These are phyloP conservation scores for Thermomucor indicae-seudaticae DNA, from an alignment of 371 early-diverging fungal species.

Conservation along the genomic window DNA sequence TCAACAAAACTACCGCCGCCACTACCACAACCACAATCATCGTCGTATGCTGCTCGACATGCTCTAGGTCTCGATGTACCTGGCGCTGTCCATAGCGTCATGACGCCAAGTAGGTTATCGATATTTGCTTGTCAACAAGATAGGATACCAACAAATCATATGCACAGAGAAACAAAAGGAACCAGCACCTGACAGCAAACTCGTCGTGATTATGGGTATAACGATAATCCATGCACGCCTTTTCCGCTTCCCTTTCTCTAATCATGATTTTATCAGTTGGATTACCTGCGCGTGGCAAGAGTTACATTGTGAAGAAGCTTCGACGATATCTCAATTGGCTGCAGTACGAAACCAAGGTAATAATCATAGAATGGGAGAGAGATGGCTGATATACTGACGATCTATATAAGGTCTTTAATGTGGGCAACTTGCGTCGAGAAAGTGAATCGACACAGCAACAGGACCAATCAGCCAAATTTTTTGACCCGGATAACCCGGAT, in stretches of 20 bases:
- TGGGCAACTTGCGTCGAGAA: conserved; percentile 78
- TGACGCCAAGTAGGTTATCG: conserved; percentile 14
- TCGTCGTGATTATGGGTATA: conserved; percentile 67
- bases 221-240: neutral
- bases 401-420: conserved; percentile 69
- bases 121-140: neutral
- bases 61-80: conserved; percentile 25
- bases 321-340: conserved; percentile 72
- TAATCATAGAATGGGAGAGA: neutral
- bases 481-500: conserved; percentile 74
- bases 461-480: conserved; percentile 61
- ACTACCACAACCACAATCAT: too few species aligned
- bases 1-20: too few species aligned
- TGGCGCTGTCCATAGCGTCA: conserved; percentile 22
- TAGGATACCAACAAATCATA: neutral
- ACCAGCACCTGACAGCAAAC: conserved; percentile 42
- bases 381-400: neutral
- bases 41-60: conserved; percentile 4
- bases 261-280: conserved; percentile 49
- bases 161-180: conserved; percentile 25
- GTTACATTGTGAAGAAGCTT: conserved; percentile 85
- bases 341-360: conserved; percentile 63
- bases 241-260: neutral
- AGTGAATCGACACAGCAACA: conserved; percentile 33
- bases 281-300: conserved; percentile 86